phyloP scores from a whole-genome alignment of 257 asterid genomes.

The Nyctanthes arbortristis region DNA sequence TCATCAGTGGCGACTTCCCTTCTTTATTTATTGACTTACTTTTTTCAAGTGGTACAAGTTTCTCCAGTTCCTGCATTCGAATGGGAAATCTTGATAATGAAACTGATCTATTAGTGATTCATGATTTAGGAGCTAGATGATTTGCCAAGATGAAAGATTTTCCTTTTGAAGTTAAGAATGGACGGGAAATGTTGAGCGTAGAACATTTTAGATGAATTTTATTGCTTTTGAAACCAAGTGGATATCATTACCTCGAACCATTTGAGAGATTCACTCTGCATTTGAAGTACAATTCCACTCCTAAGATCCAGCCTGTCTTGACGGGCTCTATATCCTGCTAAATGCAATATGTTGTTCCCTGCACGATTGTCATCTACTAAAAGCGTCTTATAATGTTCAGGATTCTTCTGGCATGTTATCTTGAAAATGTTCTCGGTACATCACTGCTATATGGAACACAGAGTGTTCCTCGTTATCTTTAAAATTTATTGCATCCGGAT shows the following conservation, averaged over 20 bases:
- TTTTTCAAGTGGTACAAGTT: too few species aligned
- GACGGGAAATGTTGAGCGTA: too few species aligned
- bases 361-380: rapidly evolving
- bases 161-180: too few species aligned
- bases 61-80: too few species aligned
- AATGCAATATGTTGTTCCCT: slow-evolving; percentile 8
- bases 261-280: slow-evolving; percentile 31
- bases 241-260: slow-evolving; percentile 21
- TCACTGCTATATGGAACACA: slow-evolving; percentile 12
- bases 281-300: slow-evolving; percentile 28
- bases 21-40: not conserved
- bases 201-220: too few species aligned
- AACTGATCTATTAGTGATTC: too few species aligned
- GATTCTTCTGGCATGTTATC: slow-evolving; percentile 6
- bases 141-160: too few species aligned
- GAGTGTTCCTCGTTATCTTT: not conserved
- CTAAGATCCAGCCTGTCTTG: slow-evolving; percentile 6
- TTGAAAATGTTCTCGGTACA: slow-evolving; percentile 19
- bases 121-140: too few species aligned
- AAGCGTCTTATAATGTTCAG: not conserved
- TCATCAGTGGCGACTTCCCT: not conserved
- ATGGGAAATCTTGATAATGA: too few species aligned
- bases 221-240: too few species aligned
- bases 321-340: not conserved
- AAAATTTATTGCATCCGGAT: slow-evolving; percentile 8